phyloP scores from a whole-genome alignment of 2,329 filamentous ascomycete genomes.

The Arthrobotrys iridis region DNA sequence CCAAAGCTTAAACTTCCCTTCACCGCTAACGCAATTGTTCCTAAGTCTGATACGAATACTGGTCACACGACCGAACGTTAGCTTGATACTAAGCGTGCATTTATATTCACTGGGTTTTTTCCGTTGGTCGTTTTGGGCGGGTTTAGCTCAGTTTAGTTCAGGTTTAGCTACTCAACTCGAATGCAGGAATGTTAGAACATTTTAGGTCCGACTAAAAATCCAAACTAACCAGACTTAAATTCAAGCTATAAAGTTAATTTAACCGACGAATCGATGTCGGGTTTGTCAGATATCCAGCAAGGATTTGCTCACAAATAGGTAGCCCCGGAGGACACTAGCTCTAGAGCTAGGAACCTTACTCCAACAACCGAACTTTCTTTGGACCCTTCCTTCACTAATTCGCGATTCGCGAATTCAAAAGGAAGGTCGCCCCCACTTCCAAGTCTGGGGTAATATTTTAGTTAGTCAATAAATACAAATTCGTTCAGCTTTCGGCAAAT shows the following conservation, averaged over 20 bases:
- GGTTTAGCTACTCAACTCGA: not conserved
- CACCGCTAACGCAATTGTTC: not conserved
- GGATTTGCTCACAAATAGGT: no score
- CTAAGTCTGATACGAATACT: not conserved
- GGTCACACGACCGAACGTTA: slow-evolving; percentile 8
- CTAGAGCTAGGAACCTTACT: no score
- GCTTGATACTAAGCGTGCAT: not conserved
- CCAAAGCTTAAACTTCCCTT: not conserved
- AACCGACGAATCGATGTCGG: no score
- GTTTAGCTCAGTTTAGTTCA: no score
- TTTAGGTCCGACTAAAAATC: no score
- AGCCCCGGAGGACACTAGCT: no score
- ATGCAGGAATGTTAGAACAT: slow-evolving; percentile 10
- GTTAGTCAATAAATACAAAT: not conserved
- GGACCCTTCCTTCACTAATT: no score
- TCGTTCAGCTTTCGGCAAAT: not conserved
- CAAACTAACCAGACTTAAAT: no score
- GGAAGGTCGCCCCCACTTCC: not conserved
- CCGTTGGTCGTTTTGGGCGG: no score
- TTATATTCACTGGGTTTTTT: not conserved
- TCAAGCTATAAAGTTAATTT: no score
- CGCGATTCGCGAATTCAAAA: not conserved
- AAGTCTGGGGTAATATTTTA: slow-evolving; percentile 4
- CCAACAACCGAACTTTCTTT: no score
- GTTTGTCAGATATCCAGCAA: no score